phyloP scores from a whole-genome alignment of 1,284 basidiomycete species.

The Mycena sp. region DNA sequence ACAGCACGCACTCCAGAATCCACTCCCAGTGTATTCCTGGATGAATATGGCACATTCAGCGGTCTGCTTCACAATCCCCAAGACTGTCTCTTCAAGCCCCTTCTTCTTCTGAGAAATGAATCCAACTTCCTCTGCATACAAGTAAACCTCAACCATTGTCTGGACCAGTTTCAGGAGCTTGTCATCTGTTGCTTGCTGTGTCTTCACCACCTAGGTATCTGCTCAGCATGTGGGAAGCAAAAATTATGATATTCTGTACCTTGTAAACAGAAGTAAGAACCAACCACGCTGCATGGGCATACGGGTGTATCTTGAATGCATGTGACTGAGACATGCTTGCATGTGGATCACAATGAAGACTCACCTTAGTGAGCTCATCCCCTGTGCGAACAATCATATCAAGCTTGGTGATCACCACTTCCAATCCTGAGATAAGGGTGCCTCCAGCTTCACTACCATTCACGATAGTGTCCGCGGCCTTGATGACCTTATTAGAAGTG shows the following conservation, averaged over 20 bases:
- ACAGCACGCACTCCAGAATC: not conserved
- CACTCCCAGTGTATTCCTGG: conserved; percentile 8
- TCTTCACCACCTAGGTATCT: not conserved
- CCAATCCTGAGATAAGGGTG: too few relatives aligned
- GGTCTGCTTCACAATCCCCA: not conserved
- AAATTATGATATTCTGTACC: not conserved
- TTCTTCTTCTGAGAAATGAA: not conserved
- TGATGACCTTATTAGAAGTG: too few relatives aligned
- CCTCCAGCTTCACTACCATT: too few relatives aligned
- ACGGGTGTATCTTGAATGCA: not conserved
- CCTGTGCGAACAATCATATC: not conserved
- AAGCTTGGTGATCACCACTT: too few relatives aligned
- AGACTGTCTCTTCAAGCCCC: not conserved
- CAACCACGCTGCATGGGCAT: not conserved
- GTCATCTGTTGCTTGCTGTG: not conserved
- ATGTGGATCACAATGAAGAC: too few relatives aligned
- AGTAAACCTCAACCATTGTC: too few relatives aligned
- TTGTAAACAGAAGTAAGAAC: not conserved
- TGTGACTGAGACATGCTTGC: not conserved
- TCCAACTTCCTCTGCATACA: not conserved
- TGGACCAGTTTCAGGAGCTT: too few relatives aligned
- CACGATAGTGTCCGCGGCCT: too few relatives aligned
- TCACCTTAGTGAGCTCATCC: not conserved
- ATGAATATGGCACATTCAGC: conserved; percentile 6
- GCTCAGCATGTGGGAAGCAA: not conserved